Conservation (phyloP, 345 rosid genomes). For the Citrus maxima region DNA sequence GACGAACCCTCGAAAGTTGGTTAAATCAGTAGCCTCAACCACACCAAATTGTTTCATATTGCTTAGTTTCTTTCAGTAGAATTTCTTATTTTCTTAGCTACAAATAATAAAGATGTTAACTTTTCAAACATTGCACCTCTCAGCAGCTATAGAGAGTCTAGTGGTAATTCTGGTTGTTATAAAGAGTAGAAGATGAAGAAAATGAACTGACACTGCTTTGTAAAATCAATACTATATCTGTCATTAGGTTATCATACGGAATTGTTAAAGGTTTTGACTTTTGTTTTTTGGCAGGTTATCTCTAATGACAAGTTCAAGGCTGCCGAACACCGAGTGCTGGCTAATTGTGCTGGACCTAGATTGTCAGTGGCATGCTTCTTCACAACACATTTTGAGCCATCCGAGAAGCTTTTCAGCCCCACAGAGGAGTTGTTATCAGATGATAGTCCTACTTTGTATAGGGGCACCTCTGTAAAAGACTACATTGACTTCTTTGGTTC, state of each 20-base stretch:
- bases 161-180: background rate
- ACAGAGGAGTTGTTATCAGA: conserved; percentile 14
- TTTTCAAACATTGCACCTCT: background rate
- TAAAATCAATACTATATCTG: background rate
- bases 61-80: no score
- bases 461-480: conserved; percentile 8
- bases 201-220: background rate
- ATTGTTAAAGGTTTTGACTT: background rate
- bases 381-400: background rate
- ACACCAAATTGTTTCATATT: no score
- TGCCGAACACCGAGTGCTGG: conserved; percentile 23
- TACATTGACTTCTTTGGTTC: background rate
- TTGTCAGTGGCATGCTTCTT: conserved; percentile 24
- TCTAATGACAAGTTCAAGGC: conserved; percentile 22
- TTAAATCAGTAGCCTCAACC: no score
- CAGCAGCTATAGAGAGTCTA: background rate
- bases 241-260: background rate
- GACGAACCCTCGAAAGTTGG: background rate
- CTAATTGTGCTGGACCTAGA: conserved; percentile 22
- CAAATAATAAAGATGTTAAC: background rate
- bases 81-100: background rate
- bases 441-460: conserved; percentile 20
- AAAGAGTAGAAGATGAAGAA: background rate
- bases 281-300: conserved; percentile 8
- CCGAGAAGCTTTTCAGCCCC: conserved; percentile 16